These are phyloP conservation scores for Hymenochaete sp. DNA, from an alignment of 1,284 basidiomycete genomes.

Conservation along the genomic window DNA sequence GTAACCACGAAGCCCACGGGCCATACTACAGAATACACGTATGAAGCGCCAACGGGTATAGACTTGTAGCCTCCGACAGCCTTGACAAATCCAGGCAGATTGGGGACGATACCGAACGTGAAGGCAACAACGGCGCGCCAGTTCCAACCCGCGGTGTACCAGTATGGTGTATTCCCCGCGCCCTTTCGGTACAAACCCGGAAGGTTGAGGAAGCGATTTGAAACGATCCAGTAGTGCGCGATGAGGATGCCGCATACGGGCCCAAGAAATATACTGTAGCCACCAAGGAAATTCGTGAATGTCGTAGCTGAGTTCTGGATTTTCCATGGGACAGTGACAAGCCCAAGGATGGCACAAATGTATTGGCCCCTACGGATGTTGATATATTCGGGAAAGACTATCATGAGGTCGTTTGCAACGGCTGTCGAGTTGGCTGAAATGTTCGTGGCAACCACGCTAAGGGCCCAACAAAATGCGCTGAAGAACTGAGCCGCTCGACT, in stretches of 20 bases:
- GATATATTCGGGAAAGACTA: conserved; percentile 8
- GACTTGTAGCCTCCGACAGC: conserved; percentile 2
- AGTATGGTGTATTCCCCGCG: conserved; percentile 1
- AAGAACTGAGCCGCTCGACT: conserved; percentile 8
- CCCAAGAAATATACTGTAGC: conserved; percentile 9
- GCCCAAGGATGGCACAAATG: conserved; percentile 8
- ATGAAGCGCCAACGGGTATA: conserved; percentile 7
- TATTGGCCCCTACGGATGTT: conserved; percentile 11
- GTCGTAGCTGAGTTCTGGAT: conserved; percentile 8
- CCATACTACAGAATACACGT: conserved; percentile 4
- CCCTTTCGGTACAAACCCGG: conserved; percentile 7
- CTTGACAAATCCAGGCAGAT: conserved; percentile 1
- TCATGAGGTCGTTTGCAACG: conserved; percentile 8
- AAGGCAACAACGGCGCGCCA: conserved; percentile 5
- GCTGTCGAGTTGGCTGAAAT: conserved; percentile 7
- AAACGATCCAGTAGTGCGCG: conserved; percentile 6
- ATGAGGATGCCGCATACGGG: conserved; percentile 8
- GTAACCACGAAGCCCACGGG: conserved; percentile 3
- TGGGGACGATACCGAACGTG: conserved; percentile 1
- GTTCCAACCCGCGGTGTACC: conserved; percentile 10
- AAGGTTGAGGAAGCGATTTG: conserved; percentile 3
- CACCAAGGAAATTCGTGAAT: conserved; percentile 9
- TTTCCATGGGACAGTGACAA: conserved; percentile 10
- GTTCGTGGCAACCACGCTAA: conserved; percentile 6
- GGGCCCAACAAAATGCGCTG: conserved; percentile 9